These are phyloP conservation scores for Diaporthe sp. DNA, from an alignment of 2,329 filamentous ascomycete species.

Conservation along the genomic window DNA sequence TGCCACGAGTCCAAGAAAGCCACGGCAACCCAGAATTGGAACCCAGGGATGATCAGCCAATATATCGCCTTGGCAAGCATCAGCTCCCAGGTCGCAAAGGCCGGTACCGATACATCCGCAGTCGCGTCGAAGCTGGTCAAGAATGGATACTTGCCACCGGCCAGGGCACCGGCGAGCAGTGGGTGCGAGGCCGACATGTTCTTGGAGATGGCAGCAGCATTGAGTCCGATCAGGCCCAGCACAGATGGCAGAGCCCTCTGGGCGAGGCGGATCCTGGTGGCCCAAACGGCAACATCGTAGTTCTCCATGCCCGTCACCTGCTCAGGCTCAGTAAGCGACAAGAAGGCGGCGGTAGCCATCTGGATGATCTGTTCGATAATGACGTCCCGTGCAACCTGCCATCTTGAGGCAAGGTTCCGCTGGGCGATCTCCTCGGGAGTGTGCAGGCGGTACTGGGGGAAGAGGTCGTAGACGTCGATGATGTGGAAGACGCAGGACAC, in stretches of 20 bases:
- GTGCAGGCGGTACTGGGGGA: conserved; percentile 92
- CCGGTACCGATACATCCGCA: conserved; percentile 69
- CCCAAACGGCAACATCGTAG: conserved; percentile 93
- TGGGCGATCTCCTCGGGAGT: conserved; percentile 92
- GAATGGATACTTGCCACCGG: conserved; percentile 85
- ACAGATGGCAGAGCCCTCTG: conserved; percentile 83
- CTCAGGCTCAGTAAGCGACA: conserved; percentile 80
- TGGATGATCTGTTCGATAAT: conserved; percentile 93
- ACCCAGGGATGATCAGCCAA: conserved; percentile 79
- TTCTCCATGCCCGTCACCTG: conserved; percentile 83
- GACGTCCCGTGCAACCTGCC: conserved; percentile 91
- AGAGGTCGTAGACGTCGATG: conserved; percentile 87
- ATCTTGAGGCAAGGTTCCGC: conserved; percentile 87
- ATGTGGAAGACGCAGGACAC: conserved; percentile 89
- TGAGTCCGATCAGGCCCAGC: conserved; percentile 80
- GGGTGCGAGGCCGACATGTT: conserved; percentile 80
- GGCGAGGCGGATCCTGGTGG: conserved; percentile 81
- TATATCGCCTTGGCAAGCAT: conserved; percentile 82
- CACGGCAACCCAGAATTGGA: conserved; percentile 84
- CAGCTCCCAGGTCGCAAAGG: conserved; percentile 89
- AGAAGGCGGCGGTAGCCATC: conserved; percentile 75
- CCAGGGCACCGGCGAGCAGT: conserved; percentile 79
- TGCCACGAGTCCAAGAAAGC: conserved; percentile 95
- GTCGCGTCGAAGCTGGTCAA: conserved; percentile 71
- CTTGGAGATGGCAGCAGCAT: conserved; percentile 81